Conservation (phyloP, 1,139 yeast genomes). For the Diutina mesorugosa region DNA sequence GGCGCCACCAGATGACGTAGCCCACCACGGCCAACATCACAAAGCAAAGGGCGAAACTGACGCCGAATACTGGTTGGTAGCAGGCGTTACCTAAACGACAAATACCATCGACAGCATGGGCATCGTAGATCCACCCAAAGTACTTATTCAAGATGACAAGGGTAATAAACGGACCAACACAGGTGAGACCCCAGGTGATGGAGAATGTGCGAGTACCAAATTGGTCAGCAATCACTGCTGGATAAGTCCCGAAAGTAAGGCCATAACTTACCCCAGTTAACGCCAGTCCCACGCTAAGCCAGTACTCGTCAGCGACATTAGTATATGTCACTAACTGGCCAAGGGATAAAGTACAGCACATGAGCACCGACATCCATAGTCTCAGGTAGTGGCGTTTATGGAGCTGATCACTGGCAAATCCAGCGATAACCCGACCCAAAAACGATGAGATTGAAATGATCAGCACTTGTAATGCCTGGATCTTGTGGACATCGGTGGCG, state of each 20-base stretch:
- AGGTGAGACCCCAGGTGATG: slow-evolving; percentile 65
- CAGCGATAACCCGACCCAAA: slow-evolving; percentile 54
- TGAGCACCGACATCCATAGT: slow-evolving; percentile 48
- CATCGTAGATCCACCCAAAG: slow-evolving; percentile 27
- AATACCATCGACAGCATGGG: slow-evolving; percentile 6
- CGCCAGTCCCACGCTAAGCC: slow-evolving; percentile 19
- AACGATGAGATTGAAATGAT: slow-evolving; percentile 56
- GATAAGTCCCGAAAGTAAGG: slow-evolving; percentile 65
- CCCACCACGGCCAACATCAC: background rate
- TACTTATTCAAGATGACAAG: slow-evolving; percentile 25
- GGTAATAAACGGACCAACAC: slow-evolving; percentile 28
- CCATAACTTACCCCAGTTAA: slow-evolving; percentile 73
- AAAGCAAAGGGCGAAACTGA: slow-evolving; percentile 12
- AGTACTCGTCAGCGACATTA: background rate
- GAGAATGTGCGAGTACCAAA: slow-evolving; percentile 66
- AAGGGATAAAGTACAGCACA: slow-evolving; percentile 20
- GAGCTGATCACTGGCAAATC: slow-evolving; percentile 52
- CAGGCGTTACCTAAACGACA: slow-evolving; percentile 1
- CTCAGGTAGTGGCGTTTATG: slow-evolving; percentile 42
- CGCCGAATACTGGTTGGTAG: slow-evolving; percentile 7
- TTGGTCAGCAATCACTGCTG: slow-evolving; percentile 65
- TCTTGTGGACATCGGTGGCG: slow-evolving; percentile 14
- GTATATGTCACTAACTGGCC: slow-evolving; percentile 14
- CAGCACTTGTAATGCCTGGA: slow-evolving; percentile 65
- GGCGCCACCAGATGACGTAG: background rate